Base-by-base conservation (phyloP, 768 basidiomycete species). In the Mrakia gelida region DNA sequence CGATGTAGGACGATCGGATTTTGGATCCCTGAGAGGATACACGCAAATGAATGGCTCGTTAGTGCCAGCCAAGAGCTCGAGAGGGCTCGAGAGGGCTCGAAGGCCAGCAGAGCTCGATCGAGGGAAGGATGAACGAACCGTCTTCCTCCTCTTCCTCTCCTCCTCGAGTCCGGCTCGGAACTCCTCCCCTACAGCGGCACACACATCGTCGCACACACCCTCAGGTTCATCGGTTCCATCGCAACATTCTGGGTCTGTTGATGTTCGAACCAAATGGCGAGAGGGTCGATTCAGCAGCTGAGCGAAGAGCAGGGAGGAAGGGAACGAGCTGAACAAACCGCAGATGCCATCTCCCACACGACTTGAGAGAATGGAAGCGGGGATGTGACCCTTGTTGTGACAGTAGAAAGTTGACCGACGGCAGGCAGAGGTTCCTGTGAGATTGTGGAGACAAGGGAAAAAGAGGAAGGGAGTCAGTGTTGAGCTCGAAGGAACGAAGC, bases 281-380 rank as follows among this genome's bases (percentile, higher is more conserved):
- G 18, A 10, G 41, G 32, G 18, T n/a, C 18, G 23, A 32, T 3
- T 61, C 41, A 54, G 63, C 13, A 18, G 28, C 15, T 26, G 13
- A 16, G 70, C 8, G 26, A 28, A 23, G 13, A 43, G 71, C 1
- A 26, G 3, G 28, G n/a, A 8, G 43, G 18, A 4, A 49, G 26
- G 49, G 49, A 28, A 18, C 21, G 56, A 28, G n/a, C n/a, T 28
- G 38, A 16, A 86, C 91, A 28, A 82, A 94, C 94, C 95, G 84
- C 96, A 99, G 34, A 98, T 87, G 0, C 96, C 95, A 83, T 99
- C 96, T 63, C 89, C 91, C 18, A 99, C 95, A 80, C 92, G 87
- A 49, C 93, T 91, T 79, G 91, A 90, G 16, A 90, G 88, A 76
- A 99, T 92, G 65, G 82, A 88, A 3, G 90, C 86, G 1, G 95